These are phyloP conservation scores for Colletotrichum sp. DNA, from an alignment of 2,329 filamentous ascomycete genomes.

Conservation along the genomic window DNA sequence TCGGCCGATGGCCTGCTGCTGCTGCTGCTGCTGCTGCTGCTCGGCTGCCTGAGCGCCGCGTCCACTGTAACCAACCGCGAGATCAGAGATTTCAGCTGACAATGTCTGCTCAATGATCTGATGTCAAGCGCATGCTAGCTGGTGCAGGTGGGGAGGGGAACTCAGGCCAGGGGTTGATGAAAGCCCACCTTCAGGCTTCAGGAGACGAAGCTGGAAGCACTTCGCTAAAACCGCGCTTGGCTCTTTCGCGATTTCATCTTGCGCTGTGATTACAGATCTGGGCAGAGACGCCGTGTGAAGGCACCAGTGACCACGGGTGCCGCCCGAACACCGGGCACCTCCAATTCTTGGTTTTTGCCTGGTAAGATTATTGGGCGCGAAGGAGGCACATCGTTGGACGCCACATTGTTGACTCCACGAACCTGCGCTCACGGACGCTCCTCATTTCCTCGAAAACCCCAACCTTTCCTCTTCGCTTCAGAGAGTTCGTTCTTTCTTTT, in stretches of 20 bases:
- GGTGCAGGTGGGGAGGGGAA: background rate
- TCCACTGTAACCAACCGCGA: background rate
- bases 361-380: background rate
- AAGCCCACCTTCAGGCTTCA: background rate
- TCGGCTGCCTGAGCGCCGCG: background rate
- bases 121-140: background rate
- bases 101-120: constrained; percentile 1
- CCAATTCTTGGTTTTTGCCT: background rate
- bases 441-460: constrained; percentile 1
- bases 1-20: background rate
- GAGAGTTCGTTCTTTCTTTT: background rate
- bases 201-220: background rate
- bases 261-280: background rate
- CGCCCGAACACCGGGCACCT: background rate
- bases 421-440: constrained; percentile 6
- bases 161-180: background rate
- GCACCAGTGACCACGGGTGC: background rate
- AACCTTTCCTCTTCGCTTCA: background rate
- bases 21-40: background rate
- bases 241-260: background rate
- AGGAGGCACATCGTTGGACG: background rate
- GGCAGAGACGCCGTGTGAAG: background rate
- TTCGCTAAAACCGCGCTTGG: constrained; percentile 4
- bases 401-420: constrained; percentile 6
- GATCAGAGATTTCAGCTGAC: constrained; percentile 6